Percentiles rank a stretch among this genome's conserved stretches.
Evolutionary conservation across 345 rosid species (phyloP).

Genomic region (Syzygium jambos): DNA sequence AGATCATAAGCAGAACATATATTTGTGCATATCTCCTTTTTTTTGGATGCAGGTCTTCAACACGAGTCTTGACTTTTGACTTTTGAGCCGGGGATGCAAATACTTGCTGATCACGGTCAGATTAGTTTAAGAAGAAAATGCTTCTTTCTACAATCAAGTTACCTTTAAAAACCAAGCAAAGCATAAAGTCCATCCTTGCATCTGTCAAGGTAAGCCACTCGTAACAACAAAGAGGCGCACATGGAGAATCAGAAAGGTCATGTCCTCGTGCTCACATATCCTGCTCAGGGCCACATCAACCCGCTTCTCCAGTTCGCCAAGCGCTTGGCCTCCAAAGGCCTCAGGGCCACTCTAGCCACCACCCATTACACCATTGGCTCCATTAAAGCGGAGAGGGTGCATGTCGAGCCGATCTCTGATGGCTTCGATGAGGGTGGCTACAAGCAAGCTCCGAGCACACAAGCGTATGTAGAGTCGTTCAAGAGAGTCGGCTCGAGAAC

Average conservation of each 20-base stretch:
- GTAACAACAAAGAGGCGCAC: constrained; percentile 12
- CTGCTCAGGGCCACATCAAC: constrained; percentile 81
- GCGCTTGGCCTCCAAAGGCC: constrained; percentile 54
- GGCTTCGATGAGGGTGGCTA: constrained; percentile 56
- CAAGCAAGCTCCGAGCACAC: constrained; percentile 29
- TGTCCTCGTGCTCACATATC: constrained; percentile 52
- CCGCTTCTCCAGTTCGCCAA: constrained; percentile 71
- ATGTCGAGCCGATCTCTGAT: constrained; percentile 61
- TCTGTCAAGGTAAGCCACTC: neutral
- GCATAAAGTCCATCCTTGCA: neutral
- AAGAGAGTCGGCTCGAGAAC: constrained; percentile 29
- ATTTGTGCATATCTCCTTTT: neutral
- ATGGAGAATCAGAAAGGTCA: constrained; percentile 19
- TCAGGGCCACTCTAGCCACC: constrained; percentile 62
- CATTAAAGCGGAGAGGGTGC: constrained; percentile 22
- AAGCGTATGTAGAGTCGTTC: constrained; percentile 28
- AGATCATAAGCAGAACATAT: neutral
- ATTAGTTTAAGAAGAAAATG: neutral
- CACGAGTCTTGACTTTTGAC: neutral
- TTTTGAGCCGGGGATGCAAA: neutral
- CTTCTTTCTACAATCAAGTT: neutral
- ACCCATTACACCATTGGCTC: constrained; percentile 47
- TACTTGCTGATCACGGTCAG: neutral
- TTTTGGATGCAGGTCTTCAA: neutral
- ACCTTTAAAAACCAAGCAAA: neutral